These are phyloP conservation scores for Silybum marianum DNA, from an alignment of 129 eudicot species.

Conservation along the genomic window DNA sequence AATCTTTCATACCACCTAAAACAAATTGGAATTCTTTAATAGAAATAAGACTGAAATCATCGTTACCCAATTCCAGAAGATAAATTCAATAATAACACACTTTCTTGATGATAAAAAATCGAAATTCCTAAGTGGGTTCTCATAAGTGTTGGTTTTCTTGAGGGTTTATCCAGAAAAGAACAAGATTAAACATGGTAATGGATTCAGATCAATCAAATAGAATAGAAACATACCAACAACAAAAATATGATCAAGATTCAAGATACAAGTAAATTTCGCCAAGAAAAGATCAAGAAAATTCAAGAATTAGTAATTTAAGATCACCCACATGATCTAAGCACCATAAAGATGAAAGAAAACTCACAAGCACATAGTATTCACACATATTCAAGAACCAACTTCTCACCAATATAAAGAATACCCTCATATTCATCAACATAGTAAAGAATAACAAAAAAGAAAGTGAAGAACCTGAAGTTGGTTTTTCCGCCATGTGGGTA, in stretches of 20 bases:
- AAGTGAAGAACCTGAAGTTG: slow-evolving; percentile 43
- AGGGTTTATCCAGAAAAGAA: background rate
- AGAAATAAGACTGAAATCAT: too few species aligned
- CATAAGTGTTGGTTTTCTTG: background rate
- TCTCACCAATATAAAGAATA: background rate
- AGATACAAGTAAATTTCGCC: background rate
- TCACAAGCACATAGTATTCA: too few species aligned
- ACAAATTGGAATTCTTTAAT: background rate
- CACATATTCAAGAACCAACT: background rate
- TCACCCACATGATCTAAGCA: background rate
- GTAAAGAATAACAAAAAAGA: too few species aligned
- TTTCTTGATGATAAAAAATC: background rate
- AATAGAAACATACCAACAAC: background rate
- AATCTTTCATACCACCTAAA: slow-evolving; percentile 25
- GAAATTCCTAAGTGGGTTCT: background rate
- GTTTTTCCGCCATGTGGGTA: slow-evolving; percentile 38
- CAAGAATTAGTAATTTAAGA: background rate
- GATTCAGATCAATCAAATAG: background rate
- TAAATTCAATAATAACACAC: background rate
- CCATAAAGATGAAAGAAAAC: background rate
- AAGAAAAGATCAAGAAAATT: background rate
- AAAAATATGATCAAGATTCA: background rate
- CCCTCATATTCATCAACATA: too few species aligned
- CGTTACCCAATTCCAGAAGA: too few species aligned
- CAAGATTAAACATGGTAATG: too few species aligned